Evolutionary conservation across 2,329 filamentous ascomycete species (phyloP).

Genomic region (Pseudocercospora macadamiae): DNA sequence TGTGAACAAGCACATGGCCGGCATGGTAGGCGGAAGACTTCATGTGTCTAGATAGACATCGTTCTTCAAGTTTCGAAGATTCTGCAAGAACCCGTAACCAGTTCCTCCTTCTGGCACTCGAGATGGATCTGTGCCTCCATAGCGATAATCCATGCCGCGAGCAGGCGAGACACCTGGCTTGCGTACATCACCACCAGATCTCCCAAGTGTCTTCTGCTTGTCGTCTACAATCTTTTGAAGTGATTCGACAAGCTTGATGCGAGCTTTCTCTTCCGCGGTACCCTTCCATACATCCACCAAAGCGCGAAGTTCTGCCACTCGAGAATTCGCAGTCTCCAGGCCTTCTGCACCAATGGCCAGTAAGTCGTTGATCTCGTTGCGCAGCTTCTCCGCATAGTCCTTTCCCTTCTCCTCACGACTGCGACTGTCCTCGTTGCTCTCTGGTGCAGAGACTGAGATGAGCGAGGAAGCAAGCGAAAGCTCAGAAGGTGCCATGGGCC

Average conservation of each 20-base stretch:
- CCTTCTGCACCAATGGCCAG: slow-evolving; percentile 64
- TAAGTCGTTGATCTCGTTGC: slow-evolving; percentile 71
- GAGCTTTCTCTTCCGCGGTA: slow-evolving; percentile 90
- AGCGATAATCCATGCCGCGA: slow-evolving; percentile 33
- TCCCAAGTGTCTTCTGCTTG: slow-evolving; percentile 52
- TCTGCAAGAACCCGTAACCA: slow-evolving; percentile 55
- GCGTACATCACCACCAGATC: slow-evolving; percentile 18
- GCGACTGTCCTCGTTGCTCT: slow-evolving; percentile 56
- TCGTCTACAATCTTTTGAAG: slow-evolving; percentile 85
- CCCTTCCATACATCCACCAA: slow-evolving; percentile 86
- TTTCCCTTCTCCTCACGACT: slow-evolving; percentile 85
- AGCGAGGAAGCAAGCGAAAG: slow-evolving; percentile 84
- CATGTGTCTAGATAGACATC: slow-evolving; percentile 30
- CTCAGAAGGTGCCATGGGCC: slow-evolving; percentile 87
- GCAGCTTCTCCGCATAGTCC: slow-evolving; percentile 71
- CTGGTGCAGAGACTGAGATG: slow-evolving; percentile 84
- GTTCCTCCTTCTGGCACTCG: slow-evolving; percentile 40
- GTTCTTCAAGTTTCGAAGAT: slow-evolving; percentile 52
- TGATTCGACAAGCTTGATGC: slow-evolving; percentile 77
- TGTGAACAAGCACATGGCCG: too few species aligned
- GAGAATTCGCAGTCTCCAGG: slow-evolving; percentile 70
- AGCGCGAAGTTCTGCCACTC: slow-evolving; percentile 76
- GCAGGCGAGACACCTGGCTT: slow-evolving; percentile 27
- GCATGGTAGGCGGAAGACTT: too few species aligned
- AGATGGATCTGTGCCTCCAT: slow-evolving; percentile 24